Conservation (phyloP, 2,329 filamentous ascomycete genomes). For the Apiospora koreana region DNA sequence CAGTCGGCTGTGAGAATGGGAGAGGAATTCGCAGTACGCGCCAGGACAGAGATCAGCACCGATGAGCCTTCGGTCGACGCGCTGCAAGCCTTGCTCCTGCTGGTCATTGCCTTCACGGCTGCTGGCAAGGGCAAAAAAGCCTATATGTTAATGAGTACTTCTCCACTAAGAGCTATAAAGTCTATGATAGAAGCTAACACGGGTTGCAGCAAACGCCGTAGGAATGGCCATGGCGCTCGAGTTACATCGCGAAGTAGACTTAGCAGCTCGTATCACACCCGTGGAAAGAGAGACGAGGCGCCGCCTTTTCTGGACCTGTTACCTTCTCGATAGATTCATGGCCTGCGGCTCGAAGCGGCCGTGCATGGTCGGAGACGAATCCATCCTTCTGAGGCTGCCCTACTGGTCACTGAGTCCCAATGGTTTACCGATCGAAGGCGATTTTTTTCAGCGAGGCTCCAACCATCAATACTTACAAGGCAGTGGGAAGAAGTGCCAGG, state of each 20-base stretch:
- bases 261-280: conserved; percentile 60
- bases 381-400: conserved; percentile 73
- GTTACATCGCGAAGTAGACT: conserved; percentile 74
- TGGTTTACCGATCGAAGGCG: conserved; percentile 68
- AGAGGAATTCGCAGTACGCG: conserved; percentile 71
- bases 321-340: conserved; percentile 81
- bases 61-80: conserved; percentile 81
- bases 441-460: conserved; percentile 78
- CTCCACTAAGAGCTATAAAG: not conserved
- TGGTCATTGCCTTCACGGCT: conserved; percentile 76
- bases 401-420: conserved; percentile 68
- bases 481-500: conserved; percentile 69
- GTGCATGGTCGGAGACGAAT: conserved; percentile 77
- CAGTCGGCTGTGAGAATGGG: conserved; percentile 68
- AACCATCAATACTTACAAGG: conserved; percentile 74
- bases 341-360: conserved; percentile 80
- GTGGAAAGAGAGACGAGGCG: conserved; percentile 75
- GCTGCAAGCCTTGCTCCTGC: conserved; percentile 73
- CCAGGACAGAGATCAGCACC: conserved; percentile 70
- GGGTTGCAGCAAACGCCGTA: conserved; percentile 64
- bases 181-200: conserved; percentile 32
- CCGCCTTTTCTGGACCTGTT: conserved; percentile 87
- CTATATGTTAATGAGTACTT: conserved; percentile 78
- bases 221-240: conserved; percentile 84
- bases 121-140: conserved; percentile 80